Conservation (phyloP, 2,329 filamentous ascomycete genomes). For the Fusarium ambrosium region DNA sequence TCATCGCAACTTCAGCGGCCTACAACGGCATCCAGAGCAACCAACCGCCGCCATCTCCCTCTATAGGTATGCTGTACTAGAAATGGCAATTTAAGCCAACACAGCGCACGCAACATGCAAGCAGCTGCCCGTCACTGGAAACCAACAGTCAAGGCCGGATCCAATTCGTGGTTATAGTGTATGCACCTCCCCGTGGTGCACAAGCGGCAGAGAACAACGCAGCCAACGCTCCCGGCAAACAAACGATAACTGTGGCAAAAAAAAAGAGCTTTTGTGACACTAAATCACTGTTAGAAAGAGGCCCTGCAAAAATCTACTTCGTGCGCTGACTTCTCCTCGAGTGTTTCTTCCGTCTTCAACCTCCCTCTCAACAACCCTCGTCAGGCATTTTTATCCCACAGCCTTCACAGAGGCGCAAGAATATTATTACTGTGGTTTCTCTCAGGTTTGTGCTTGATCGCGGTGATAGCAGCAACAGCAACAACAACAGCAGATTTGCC, state of each 20-base stretch:
- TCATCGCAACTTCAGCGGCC: not conserved
- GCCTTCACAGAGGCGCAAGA: not conserved
- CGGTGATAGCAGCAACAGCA: not conserved
- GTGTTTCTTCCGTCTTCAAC: conserved; percentile 9
- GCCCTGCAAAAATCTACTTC: not conserved
- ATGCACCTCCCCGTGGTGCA: not conserved
- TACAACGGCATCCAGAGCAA: not conserved
- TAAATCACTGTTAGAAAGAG: conserved; percentile 26
- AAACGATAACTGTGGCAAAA: not conserved
- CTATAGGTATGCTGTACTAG: not conserved
- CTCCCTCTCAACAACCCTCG: not conserved
- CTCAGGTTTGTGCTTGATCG: not conserved
- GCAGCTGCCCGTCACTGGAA: not conserved
- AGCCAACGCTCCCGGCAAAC: not conserved
- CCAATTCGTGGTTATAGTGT: not conserved
- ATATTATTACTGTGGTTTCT: not conserved
- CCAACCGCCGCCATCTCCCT: not conserved
- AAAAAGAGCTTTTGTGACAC: not conserved
- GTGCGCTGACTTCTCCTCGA: not conserved
- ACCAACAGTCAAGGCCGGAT: not conserved
- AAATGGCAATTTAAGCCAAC: not conserved
- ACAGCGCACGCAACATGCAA: not conserved
- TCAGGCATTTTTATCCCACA: not conserved
- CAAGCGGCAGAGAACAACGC: not conserved
- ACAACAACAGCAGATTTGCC: not conserved